Evolutionary conservation across 2,329 filamentous ascomycete genomes (phyloP).

Genomic region (Arthrobotrys musiformis): DNA sequence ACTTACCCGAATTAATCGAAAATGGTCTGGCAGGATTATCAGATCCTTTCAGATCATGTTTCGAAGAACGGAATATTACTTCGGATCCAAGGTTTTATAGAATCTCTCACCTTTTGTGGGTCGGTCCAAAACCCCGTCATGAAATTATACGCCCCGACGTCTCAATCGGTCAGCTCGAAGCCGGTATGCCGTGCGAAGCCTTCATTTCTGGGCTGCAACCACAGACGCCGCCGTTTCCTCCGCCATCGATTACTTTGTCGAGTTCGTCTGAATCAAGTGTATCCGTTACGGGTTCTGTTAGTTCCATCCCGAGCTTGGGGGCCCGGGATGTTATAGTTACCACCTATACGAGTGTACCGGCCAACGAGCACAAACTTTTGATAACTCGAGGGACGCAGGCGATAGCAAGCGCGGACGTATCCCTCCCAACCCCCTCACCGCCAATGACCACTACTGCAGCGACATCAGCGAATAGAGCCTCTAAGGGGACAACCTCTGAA

Average conservation of each 20-base stretch:
- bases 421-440: neutral
- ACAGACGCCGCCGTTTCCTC: neutral
- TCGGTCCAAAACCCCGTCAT: too few relatives aligned
- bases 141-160: neutral
- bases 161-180: neutral
- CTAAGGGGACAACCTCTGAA: neutral
- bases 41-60: neutral
- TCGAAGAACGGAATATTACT: neutral
- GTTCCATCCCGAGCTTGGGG: too few relatives aligned
- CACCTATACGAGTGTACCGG: too few relatives aligned
- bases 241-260: neutral
- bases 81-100: neutral
- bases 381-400: too few relatives aligned
- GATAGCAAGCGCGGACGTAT: too few relatives aligned
- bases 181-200: neutral
- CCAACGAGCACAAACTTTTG: too few relatives aligned
- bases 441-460: neutral
- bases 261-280: too few relatives aligned
- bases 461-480: neutral
- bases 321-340: too few relatives aligned
- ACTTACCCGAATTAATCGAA: constrained; percentile 11
- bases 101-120: neutral
- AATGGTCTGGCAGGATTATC: neutral
- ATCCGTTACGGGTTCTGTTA: too few relatives aligned
- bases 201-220: neutral